Conservation (phyloP, 208 protist species). For the Trypanosoma cruzi region DNA sequence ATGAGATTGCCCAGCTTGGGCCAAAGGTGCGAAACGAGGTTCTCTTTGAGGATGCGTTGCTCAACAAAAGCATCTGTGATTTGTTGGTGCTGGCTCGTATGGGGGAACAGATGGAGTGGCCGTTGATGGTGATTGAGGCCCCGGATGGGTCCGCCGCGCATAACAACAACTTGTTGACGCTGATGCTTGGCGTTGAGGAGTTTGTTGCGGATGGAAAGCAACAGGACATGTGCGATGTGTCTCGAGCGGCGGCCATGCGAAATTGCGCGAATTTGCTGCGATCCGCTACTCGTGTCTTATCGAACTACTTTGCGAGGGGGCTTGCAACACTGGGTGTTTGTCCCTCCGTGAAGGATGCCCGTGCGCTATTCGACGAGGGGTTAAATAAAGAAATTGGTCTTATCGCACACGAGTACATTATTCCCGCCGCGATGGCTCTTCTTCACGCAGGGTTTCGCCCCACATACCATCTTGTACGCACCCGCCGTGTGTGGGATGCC, state of each 20-base stretch:
- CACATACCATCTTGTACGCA: constrained; percentile 34
- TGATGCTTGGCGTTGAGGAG: background rate
- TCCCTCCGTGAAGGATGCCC: background rate
- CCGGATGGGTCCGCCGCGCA: background rate
- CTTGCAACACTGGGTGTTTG: constrained; percentile 17
- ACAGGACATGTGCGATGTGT: background rate
- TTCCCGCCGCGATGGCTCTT: constrained; percentile 35
- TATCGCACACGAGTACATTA: constrained; percentile 32
- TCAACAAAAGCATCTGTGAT: constrained; percentile 14
- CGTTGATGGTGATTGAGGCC: constrained; percentile 15
- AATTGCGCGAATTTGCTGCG: constrained; percentile 8
- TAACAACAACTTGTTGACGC: background rate
- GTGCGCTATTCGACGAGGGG: constrained; percentile 44
- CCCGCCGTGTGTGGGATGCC: constrained; percentile 41
- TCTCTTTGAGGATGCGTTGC: constrained; percentile 27
- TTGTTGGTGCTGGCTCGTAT: constrained; percentile 26
- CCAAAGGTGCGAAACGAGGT: constrained; percentile 21
- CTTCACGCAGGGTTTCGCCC: constrained; percentile 34
- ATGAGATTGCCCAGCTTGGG: constrained; percentile 26
- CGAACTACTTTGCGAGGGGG: constrained; percentile 38
- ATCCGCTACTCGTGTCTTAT: constrained; percentile 16
- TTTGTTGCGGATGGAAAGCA: background rate
- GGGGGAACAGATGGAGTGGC: constrained; percentile 17
- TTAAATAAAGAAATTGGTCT: constrained; percentile 29
- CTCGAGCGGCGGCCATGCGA: background rate